Conservation (phyloP, 495 filamentous ascomycete species). For the Diplogelasinospora grovesii region DNA sequence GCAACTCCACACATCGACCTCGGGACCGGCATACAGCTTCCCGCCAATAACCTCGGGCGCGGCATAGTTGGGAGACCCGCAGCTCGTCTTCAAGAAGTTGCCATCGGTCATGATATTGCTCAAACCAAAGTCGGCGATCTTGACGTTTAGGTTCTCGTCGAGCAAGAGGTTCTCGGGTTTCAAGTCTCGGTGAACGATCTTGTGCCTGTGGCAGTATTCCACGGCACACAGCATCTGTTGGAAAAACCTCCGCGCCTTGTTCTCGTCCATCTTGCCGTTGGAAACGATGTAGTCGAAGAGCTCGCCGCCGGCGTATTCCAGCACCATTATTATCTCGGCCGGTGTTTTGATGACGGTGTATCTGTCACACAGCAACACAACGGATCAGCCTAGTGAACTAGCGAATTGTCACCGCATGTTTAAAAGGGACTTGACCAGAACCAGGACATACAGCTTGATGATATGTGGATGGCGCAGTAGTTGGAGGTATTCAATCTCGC, state of each 20-base stretch:
- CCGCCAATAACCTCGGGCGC: conserved; percentile 96
- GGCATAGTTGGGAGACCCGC: conserved; percentile 96
- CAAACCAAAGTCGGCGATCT: conserved; percentile 96
- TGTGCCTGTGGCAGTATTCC: conserved; percentile 97
- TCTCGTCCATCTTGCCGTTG: conserved; percentile 81
- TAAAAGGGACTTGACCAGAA: too few relatives aligned
- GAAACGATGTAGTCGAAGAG: conserved; percentile 96
- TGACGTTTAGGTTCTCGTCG: conserved; percentile 91
- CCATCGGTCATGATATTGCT: conserved; percentile 99
- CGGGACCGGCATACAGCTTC: conserved; percentile 94
- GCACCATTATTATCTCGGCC: conserved; percentile 94
- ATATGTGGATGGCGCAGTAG: conserved; percentile 94
- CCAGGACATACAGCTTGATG: conserved; percentile 77
- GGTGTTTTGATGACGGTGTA: conserved; percentile 95
- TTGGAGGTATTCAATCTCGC: conserved; percentile 97
- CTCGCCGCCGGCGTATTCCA: conserved; percentile 94
- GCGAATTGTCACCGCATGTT: too few relatives aligned
- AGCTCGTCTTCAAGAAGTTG: conserved; percentile 97
- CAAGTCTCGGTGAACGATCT: conserved; percentile 95
- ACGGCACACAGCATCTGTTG: conserved; percentile 99
- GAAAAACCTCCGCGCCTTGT: conserved; percentile 90
- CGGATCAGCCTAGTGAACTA: background rate
- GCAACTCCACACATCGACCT: conserved; percentile 99
- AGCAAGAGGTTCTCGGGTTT: conserved; percentile 96
- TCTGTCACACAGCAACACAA: conserved; percentile 31